A percentile compares a stretch with the other conserved stretches of the same genome.
These are phyloP conservation scores for Scorias spongiosa DNA, from an alignment of 2,329 filamentous ascomycete genomes.

Conservation along the genomic window DNA sequence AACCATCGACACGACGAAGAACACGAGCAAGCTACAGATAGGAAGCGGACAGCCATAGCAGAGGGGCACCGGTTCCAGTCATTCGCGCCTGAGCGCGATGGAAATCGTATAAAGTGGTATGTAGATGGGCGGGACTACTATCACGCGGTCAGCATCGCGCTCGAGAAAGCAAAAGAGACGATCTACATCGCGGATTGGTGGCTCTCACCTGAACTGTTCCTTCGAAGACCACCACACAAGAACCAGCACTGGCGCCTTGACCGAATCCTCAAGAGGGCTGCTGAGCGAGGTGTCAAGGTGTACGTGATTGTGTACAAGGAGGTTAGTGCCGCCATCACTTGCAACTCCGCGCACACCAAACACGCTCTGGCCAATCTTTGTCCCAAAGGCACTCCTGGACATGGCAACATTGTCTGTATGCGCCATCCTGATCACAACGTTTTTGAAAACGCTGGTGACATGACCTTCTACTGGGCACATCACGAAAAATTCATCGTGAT, in stretches of 20 bases:
- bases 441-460: constrained; percentile 82
- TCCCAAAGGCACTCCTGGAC: constrained; percentile 62
- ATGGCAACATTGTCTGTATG: constrained; percentile 80
- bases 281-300: constrained; percentile 87
- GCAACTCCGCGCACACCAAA: constrained; percentile 88
- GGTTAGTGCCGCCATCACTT: constrained; percentile 50
- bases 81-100: constrained; percentile 74
- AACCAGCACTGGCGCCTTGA: constrained; percentile 82
- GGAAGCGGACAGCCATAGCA: constrained; percentile 56
- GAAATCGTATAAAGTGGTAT: constrained; percentile 84
- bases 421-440: constrained; percentile 92
- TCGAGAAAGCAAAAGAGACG: constrained; percentile 80
- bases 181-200: constrained; percentile 98
- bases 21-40: constrained; percentile 72
- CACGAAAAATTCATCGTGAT: constrained; percentile 97
- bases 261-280: constrained; percentile 69
- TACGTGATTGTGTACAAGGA: constrained; percentile 89
- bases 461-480: constrained; percentile 97
- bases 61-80: constrained; percentile 73
- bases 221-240: constrained; percentile 67
- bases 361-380: constrained; percentile 67
- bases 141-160: constrained; percentile 74
- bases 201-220: constrained; percentile 76
- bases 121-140: constrained; percentile 92
- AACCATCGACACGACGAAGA: constrained; percentile 90